Evolutionary conservation across 148 eudicot genomes (phyloP).

Genomic region (Linanthus parryae): DNA sequence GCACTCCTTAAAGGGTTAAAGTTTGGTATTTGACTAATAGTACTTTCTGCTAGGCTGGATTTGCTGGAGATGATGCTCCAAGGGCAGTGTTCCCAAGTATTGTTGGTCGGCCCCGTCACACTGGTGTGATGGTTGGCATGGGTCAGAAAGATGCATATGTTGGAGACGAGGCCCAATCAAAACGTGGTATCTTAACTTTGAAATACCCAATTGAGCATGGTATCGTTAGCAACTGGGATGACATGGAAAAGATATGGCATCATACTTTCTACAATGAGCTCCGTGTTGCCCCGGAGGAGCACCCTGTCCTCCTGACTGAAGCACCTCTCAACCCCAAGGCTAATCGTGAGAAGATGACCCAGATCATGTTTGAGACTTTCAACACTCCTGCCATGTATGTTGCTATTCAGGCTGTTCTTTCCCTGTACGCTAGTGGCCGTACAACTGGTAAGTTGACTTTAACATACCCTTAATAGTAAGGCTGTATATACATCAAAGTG

Average conservation of each 20-base stretch:
- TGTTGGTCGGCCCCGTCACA: conserved; percentile 84
- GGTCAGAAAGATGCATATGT: conserved; percentile 90
- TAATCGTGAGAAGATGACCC: conserved; percentile 91
- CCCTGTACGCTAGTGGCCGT: conserved; percentile 88
- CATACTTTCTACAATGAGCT: conserved; percentile 90
- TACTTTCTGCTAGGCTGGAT: conserved; percentile 62
- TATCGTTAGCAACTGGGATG: conserved; percentile 93
- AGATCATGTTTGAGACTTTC: conserved; percentile 85
- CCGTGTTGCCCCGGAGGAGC: conserved; percentile 89
- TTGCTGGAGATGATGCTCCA: conserved; percentile 96
- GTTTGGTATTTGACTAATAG: background rate
- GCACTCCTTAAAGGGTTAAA: too few species aligned
- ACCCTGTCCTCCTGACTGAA: conserved; percentile 77
- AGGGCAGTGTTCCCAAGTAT: conserved; percentile 88
- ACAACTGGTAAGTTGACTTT: conserved; percentile 63
- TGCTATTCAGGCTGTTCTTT: conserved; percentile 75
- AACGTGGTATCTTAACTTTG: conserved; percentile 75
- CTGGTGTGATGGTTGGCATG: conserved; percentile 96
- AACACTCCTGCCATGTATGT: conserved; percentile 84
- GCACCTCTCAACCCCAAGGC: conserved; percentile 95
- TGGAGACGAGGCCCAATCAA: conserved; percentile 87
- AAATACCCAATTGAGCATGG: conserved; percentile 92
- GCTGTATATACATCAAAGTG: too few species aligned
- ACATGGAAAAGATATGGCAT: conserved; percentile 95
- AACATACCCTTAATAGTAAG: too few species aligned